Conservation (phyloP, 192 early-diverging fungal species). For the Entophlyctis luteolus region DNA sequence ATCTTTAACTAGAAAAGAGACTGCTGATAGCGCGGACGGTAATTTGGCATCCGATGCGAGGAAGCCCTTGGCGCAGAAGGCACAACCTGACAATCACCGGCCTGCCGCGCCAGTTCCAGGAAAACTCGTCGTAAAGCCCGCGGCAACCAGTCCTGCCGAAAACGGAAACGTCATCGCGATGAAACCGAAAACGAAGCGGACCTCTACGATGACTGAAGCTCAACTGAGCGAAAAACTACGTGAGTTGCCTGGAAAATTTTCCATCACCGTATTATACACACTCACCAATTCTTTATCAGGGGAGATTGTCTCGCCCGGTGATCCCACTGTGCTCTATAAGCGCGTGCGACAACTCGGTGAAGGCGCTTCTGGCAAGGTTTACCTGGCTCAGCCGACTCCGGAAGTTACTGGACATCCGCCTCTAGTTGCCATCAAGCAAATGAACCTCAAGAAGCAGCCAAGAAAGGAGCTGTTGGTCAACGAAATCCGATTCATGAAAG, state of each 20-base stretch:
- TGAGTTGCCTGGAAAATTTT: slow-evolving; percentile 90
- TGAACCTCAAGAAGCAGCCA: slow-evolving; percentile 81
- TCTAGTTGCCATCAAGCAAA: slow-evolving; percentile 88
- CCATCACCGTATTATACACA: slow-evolving; percentile 28
- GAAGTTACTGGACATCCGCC: slow-evolving; percentile 63
- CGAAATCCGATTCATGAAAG: slow-evolving; percentile 92
- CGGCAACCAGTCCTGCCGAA: slow-evolving; percentile 1
- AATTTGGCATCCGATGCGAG: too few species aligned
- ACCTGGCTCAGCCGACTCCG: slow-evolving; percentile 41
- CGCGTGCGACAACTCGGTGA: slow-evolving; percentile 94
- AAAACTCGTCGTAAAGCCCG: background rate
- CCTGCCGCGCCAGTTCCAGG: background rate
- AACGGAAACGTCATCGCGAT: slow-evolving; percentile 3
- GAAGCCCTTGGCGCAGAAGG: too few species aligned
- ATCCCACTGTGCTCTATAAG: slow-evolving; percentile 83
- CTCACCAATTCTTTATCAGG: slow-evolving; percentile 17
- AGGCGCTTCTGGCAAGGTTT: slow-evolving; percentile 95
- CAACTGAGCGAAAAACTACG: slow-evolving; percentile 66
- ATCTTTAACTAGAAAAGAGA: too few species aligned
- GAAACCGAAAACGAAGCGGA: slow-evolving; percentile 26
- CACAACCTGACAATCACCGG: background rate
- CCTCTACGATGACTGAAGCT: slow-evolving; percentile 27
- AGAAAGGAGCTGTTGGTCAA: slow-evolving; percentile 88
- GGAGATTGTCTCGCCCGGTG: slow-evolving; percentile 83
- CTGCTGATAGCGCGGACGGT: too few species aligned